A percentile compares a stretch with the other conserved stretches of the same genome.
Conservation (phyloP, 176 grass and related monocot species). For the Rhynchospora breviuscula region DNA sequence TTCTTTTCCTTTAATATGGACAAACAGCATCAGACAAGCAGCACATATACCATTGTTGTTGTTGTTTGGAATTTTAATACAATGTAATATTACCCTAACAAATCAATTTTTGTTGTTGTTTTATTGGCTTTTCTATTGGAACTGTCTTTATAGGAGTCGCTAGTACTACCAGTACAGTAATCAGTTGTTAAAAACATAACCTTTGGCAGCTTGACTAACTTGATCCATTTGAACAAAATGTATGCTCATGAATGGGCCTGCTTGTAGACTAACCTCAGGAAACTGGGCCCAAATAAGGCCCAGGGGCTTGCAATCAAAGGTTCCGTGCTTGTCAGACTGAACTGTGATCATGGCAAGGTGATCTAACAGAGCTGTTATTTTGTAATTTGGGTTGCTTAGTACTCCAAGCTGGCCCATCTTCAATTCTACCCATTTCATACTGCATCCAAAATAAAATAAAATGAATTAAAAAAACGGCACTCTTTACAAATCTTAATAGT, state of each 20-base stretch:
- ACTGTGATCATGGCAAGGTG: conserved; percentile 98
- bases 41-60: too few relatives aligned
- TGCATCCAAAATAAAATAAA: conserved; percentile 34
- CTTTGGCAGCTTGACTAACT: neutral
- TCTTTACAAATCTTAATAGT: neutral
- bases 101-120: neutral
- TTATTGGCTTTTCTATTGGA: neutral
- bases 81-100: neutral
- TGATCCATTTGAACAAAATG: neutral
- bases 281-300: conserved; percentile 90
- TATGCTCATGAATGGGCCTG: neutral
- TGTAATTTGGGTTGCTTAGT: conserved; percentile 78
- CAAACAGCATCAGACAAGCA: neutral
- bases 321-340: conserved; percentile 65
- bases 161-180: neutral
- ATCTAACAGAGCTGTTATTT: conserved; percentile 96
- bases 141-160: neutral
- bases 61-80: too few relatives aligned
- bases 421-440: conserved; percentile 97
- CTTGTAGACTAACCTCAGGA: conserved; percentile 56
- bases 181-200: neutral
- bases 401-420: conserved; percentile 95
- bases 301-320: conserved; percentile 89
- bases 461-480: neutral
- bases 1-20: neutral